Evolutionary conservation across 129 eudicot genomes (phyloP).

Genomic region (Flaveria robusta): DNA sequence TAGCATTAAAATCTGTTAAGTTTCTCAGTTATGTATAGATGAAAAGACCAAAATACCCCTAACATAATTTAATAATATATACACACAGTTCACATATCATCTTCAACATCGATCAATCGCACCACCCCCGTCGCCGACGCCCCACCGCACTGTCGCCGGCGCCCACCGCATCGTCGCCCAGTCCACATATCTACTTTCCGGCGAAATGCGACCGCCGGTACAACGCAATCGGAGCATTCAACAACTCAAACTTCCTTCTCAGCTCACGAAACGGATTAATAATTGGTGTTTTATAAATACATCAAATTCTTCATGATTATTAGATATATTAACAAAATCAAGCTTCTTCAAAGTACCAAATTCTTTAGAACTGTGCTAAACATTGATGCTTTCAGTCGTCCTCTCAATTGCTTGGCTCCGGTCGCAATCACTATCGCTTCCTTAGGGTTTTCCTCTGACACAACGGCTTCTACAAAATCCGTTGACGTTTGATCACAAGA

Average conservation of each 20-base stretch:
- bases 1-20: too few species aligned
- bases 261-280: conserved; percentile 56
- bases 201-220: conserved; percentile 52
- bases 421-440: conserved; percentile 1
- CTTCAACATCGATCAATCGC: too few species aligned
- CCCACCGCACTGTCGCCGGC: too few species aligned
- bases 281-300: neutral
- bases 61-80: too few species aligned
- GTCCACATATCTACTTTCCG: conserved; percentile 44
- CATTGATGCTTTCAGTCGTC: neutral
- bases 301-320: neutral
- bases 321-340: neutral
- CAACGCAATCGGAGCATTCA: conserved; percentile 14
- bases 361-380: neutral
- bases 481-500: neutral
- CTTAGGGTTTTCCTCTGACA: conserved; percentile 21
- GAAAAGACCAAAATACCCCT: too few species aligned
- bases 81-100: too few species aligned
- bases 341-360: neutral
- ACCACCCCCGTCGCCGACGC: too few species aligned
- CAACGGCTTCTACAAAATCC: neutral
- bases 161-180: too few species aligned
- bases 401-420: neutral
- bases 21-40: too few species aligned
- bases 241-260: conserved; percentile 35